Base-by-base conservation (phyloP, 345 rosid genomes). In the Fremontodendron californicum region DNA sequence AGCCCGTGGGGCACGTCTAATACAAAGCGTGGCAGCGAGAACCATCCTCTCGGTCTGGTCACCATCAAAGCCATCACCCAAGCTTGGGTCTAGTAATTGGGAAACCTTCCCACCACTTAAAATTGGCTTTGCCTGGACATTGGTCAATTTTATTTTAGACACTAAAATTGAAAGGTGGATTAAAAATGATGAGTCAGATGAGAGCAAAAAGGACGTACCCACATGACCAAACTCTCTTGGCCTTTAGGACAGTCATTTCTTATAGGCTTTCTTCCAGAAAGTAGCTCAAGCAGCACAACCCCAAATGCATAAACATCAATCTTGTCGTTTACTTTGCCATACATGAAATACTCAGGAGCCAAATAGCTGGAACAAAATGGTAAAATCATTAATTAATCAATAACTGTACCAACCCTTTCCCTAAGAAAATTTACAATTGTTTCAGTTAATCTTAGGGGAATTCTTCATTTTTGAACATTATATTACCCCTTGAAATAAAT, bases 341-440 rank as follows among this genome's bases (percentile, higher is more conserved):
- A 88, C 97, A 92, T 88, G 78, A 96, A 92, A 78, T 96, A 96
- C 77, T 96, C 99, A 11, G 99, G 99, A 74, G 99, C 99, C 90
- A 96, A 79, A 87, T 96, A 96, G 48, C 99, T 95, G 86, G 83
- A 84, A 60, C 69, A 27, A 69, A 5, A 6, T 45, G 25, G 51
- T 23, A 57, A 54, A 39, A 57, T 55, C 21, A 48, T 74, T 23
- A 58, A 25, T 37, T 27, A 23, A 42, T 62, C 21, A 62, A 66
- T 8, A n/a, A 39, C 18, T 10, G 29, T 67, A 10, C 12, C 72
- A n/a, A 67, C 21, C 39, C 33, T 45, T 27, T 11, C 2, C n/a
- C 54, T 11, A 23, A 65, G 29, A 65, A 35, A 18, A 18, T 57
- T 74, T 37, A 12, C 49, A 13, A 4, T 6, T 68, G 54, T 23